These are phyloP conservation scores for Aspergillus thermomutatus DNA, from an alignment of 2,329 filamentous ascomycete species.

Conservation along the genomic window DNA sequence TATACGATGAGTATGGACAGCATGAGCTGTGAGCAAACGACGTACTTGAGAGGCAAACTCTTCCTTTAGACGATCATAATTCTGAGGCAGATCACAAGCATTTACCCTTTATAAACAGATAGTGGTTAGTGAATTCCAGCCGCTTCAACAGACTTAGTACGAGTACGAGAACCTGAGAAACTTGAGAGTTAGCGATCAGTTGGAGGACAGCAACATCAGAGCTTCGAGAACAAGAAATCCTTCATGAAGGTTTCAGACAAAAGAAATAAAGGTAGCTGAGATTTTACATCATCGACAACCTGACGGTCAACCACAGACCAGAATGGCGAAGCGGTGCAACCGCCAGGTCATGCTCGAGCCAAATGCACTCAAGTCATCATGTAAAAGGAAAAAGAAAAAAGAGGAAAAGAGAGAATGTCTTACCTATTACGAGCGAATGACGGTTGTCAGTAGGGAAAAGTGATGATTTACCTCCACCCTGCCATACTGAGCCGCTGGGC, in stretches of 20 bases:
- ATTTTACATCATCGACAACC: conserved; percentile 95
- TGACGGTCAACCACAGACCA: conserved; percentile 60
- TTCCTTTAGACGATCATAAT: conserved; percentile 72
- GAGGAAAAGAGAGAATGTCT: conserved; percentile 15
- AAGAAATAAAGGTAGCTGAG: conserved; percentile 94
- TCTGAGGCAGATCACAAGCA: conserved; percentile 90
- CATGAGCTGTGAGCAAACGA: conserved; percentile 38
- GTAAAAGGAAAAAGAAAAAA: conserved; percentile 20
- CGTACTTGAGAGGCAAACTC: conserved; percentile 87
- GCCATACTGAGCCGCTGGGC: conserved; percentile 81
- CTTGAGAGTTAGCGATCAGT: background rate
- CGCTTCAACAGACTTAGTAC: background rate
- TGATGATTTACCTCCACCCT: conserved; percentile 71
- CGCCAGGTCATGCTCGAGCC: conserved; percentile 90
- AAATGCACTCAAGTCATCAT: conserved; percentile 99
- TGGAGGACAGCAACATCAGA: background rate
- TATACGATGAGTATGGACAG: conserved; percentile 36
- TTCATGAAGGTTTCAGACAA: conserved; percentile 72
- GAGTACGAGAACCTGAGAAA: background rate
- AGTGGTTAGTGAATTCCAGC: background rate
- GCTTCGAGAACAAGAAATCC: conserved; percentile 51
- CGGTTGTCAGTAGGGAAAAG: background rate
- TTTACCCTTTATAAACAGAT: conserved; percentile 39
- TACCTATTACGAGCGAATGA: conserved; percentile 27
- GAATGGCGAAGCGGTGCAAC: conserved; percentile 65